Conservation (phyloP, 2,329 filamentous ascomycete species). For the Cordyceps cateniannulata region DNA sequence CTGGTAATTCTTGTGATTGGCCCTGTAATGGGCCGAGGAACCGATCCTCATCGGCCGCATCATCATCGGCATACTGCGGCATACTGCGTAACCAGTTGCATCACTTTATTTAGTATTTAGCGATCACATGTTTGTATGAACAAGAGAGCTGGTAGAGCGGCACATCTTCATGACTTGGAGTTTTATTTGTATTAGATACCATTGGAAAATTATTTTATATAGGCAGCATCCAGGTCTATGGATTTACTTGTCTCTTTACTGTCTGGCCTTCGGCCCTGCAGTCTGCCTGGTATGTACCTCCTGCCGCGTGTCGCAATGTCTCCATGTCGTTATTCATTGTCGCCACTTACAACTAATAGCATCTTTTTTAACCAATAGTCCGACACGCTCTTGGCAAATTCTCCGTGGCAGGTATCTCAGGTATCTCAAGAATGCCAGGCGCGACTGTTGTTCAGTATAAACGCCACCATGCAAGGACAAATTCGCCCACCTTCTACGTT, state of each 20-base stretch:
- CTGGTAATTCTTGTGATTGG: not conserved
- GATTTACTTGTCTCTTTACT: not conserved
- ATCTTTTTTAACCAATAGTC: not conserved
- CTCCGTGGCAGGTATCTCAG: not conserved
- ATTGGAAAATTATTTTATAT: not conserved
- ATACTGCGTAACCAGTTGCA: not conserved
- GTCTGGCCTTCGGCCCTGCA: not conserved
- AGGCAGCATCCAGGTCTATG: not conserved
- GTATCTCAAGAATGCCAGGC: not conserved
- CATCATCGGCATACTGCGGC: not conserved
- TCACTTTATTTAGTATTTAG: not conserved
- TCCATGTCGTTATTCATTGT: not conserved
- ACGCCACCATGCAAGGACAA: not conserved
- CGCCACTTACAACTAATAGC: not conserved
- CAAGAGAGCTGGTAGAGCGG: not conserved
- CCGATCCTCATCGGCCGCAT: not conserved
- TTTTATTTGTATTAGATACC: constrained; percentile 12
- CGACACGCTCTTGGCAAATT: not conserved
- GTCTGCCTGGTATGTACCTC: not conserved
- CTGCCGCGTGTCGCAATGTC: not conserved
- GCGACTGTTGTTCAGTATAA: not conserved
- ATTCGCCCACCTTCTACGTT: not conserved
- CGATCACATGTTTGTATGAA: constrained; percentile 2
- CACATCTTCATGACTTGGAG: constrained; percentile 5
- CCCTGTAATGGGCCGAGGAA: not conserved